Percentiles rank a stretch among this genome's conserved stretches.
Conservation (phyloP, 768 basidiomycete species). For the Pholiota microspora region DNA sequence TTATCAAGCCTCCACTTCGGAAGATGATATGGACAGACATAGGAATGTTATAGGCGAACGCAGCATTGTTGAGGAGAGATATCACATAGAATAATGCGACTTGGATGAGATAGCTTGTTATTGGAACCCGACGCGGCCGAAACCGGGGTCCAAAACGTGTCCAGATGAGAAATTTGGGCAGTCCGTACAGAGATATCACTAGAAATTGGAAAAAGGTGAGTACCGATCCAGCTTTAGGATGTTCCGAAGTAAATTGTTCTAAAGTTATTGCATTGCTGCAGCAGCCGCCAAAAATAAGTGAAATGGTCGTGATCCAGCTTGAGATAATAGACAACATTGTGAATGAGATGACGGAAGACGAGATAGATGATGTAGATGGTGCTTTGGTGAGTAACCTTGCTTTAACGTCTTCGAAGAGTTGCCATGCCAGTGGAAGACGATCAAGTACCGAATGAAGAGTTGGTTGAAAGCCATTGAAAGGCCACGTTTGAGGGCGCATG, state of each 20-base stretch:
- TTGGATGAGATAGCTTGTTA: conserved; percentile 73
- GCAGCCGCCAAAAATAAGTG: conserved; percentile 87
- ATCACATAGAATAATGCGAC: conserved; percentile 78
- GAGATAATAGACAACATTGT: conserved; percentile 19
- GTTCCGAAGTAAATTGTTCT: conserved; percentile 66
- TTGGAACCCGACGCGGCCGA: conserved; percentile 64
- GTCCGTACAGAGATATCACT: conserved; percentile 69
- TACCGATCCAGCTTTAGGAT: conserved; percentile 74
- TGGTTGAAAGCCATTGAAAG: background rate
- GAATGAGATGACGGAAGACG: background rate
- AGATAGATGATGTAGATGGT: background rate
- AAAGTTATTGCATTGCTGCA: conserved; percentile 85
- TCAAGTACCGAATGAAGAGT: background rate
- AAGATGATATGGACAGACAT: conserved; percentile 96
- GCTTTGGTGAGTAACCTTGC: background rate
- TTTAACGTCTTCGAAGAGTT: background rate
- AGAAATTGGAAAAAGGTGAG: conserved; percentile 89
- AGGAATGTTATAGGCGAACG: conserved; percentile 83
- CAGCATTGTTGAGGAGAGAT: conserved; percentile 87
- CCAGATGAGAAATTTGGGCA: conserved; percentile 61
- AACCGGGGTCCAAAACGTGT: conserved; percentile 51
- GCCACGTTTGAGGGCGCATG: background rate
- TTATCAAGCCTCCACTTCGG: conserved; percentile 80
- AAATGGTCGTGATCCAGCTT: conserved; percentile 61
- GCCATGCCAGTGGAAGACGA: background rate